A percentile compares a stretch with the other conserved stretches of the same genome.
phyloP scores from a whole-genome alignment of 1,284 basidiomycete species.

The Rhodotorula sp. region DNA sequence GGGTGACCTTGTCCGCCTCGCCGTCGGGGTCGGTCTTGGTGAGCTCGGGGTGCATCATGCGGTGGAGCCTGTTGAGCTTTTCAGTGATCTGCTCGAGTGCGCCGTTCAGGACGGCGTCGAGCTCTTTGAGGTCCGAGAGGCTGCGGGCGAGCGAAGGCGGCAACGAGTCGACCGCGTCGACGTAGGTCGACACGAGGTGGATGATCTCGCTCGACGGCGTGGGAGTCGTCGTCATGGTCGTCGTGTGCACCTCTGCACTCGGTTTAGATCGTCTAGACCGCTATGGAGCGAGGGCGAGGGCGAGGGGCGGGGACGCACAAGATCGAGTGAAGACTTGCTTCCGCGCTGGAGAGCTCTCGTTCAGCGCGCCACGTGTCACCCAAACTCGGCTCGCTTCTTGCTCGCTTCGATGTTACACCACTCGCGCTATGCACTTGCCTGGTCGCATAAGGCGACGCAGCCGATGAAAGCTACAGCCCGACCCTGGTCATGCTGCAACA shows the following conservation, averaged over 20 bases:
- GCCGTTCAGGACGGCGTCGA: constrained; percentile 88
- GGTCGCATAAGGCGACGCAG: too few relatives aligned
- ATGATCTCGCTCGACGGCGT: constrained; percentile 41
- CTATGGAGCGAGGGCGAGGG: too few relatives aligned
- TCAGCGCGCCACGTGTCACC: too few relatives aligned
- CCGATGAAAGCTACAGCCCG: too few relatives aligned
- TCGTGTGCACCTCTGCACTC: background rate
- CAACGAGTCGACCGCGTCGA: constrained; percentile 86
- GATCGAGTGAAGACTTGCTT: too few relatives aligned
- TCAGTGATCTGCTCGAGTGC: constrained; percentile 74
- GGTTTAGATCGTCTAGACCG: too few relatives aligned
- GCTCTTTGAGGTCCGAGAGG: constrained; percentile 92
- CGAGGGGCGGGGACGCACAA: too few relatives aligned
- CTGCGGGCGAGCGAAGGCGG: constrained; percentile 91
- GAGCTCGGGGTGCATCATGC: constrained; percentile 57
- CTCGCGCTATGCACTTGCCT: too few relatives aligned
- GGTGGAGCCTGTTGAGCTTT: constrained; percentile 71
- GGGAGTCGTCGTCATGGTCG: constrained; percentile 7
- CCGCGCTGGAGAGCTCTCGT: too few relatives aligned
- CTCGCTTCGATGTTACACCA: too few relatives aligned
- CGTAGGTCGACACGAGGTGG: constrained; percentile 46
- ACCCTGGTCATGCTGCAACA: too few relatives aligned
- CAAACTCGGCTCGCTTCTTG: too few relatives aligned
- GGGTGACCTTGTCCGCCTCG: constrained; percentile 63
- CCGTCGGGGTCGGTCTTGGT: constrained; percentile 23